Base-by-base conservation (phyloP, 2,329 filamentous ascomycete species). In the Mollisia scopiformis region DNA sequence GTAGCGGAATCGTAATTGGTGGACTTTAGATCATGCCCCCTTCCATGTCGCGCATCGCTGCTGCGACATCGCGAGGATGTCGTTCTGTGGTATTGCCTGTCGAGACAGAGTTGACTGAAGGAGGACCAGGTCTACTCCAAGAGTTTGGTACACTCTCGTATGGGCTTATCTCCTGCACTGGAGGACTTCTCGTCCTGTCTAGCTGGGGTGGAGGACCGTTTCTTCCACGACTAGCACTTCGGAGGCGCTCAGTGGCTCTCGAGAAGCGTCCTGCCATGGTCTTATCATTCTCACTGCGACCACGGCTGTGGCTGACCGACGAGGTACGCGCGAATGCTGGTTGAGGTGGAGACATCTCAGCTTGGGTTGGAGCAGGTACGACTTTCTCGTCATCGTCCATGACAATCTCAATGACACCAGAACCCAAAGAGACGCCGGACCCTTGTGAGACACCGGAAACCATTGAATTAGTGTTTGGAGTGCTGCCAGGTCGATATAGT, bases 351-450 rank as follows among this genome's bases (percentile, higher is more conserved):
- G 62, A 47, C 11, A 64, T 65, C 8, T 59, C 58, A 31, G 68
- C 66, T 33, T 63, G 23, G 14, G 50, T 58, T 27, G 61, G 58
- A n/a, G 58, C 43, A 28, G 59, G 39, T n/a, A 39, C 59, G 7
- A 50, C 46, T 27, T 69, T 65, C 35, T 71, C 67, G 8, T 83
- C 79, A 6, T 86, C 83, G 65, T 88, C 85, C 82, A 87, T 86
- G 53, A 89, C 84, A 62, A 89, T 86, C 71, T 89, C 86, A 65
- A 89, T 88, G 69, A 85, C 82, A 4, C 82, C 85, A 0, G 83
- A 82, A 7, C 78, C 80, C 73, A 63, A 80, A 78, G 49, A 81
- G 69, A 85, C 82, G 4, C 82, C 85, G 0, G 83, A 82, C 7
- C 78, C 80, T 73, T 63, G 80, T 78, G 49, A 81, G 71, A 71